Percentiles rank a stretch among this genome's conserved stretches.
Evolutionary conservation across 768 basidiomycete genomes (phyloP).

Genomic region (Peribolospora kevripleyi): DNA sequence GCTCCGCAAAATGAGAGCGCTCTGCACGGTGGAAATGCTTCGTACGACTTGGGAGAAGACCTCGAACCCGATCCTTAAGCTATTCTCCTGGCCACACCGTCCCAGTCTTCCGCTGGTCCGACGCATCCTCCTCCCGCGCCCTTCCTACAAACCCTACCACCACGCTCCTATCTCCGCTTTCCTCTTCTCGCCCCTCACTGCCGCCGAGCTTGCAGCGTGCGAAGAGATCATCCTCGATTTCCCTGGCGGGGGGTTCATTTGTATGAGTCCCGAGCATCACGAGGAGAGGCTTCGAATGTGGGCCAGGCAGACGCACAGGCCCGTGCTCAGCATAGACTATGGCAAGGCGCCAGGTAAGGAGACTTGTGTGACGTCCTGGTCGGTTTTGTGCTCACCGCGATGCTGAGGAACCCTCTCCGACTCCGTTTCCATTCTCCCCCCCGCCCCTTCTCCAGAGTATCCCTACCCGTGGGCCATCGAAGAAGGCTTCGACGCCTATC

Average conservation of each 20-base stretch:
- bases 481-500: constrained; percentile 77
- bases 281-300: constrained; percentile 75
- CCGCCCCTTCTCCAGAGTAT: constrained; percentile 29
- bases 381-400: too few relatives aligned
- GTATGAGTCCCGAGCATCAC: constrained; percentile 88
- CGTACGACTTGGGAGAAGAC: constrained; percentile 94
- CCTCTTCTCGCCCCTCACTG: constrained; percentile 55
- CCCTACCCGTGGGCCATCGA: constrained; percentile 93
- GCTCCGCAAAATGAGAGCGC: constrained; percentile 74
- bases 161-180: constrained; percentile 44
- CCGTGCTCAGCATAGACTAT: constrained; percentile 70
- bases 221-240: constrained; percentile 74
- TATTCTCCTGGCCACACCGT: constrained; percentile 29
- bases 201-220: constrained; percentile 34
- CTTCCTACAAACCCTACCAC: constrained; percentile 39
- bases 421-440: not conserved
- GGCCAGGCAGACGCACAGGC: constrained; percentile 52
- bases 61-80: constrained; percentile 62
- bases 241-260: constrained; percentile 89
- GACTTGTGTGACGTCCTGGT: not conserved
- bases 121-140: constrained; percentile 62
- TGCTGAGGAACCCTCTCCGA: not conserved
- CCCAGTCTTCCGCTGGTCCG: constrained; percentile 41
- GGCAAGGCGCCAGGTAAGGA: constrained; percentile 76
- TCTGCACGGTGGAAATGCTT: constrained; percentile 89